Conservation (phyloP, 345 rosid genomes). For the Kernera saxatilis region DNA sequence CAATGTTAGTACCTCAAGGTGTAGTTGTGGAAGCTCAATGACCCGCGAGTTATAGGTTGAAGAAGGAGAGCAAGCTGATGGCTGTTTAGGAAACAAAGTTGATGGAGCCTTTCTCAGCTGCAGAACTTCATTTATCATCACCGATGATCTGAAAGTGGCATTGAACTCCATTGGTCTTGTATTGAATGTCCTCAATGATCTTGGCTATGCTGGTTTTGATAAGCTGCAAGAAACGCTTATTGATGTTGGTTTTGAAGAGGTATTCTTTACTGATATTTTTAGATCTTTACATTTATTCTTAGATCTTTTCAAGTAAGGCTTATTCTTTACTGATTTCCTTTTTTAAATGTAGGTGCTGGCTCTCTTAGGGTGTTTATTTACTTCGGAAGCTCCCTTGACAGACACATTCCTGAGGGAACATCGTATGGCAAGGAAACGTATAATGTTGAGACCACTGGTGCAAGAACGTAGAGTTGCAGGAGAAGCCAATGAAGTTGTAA, state of each 20-base stretch:
- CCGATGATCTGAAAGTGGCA: conserved; percentile 18
- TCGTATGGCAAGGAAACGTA: neutral
- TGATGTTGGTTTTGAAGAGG: conserved; percentile 24
- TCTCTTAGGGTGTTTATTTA: conserved; percentile 1
- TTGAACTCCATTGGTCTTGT: conserved; percentile 4
- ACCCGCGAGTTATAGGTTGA: neutral
- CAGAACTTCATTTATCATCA: conserved; percentile 9
- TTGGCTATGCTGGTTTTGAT: conserved; percentile 11
- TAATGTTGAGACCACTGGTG: neutral
- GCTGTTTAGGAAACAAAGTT: neutral
- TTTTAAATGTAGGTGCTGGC: neutral
- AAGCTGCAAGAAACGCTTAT: neutral
- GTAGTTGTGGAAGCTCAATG: conserved; percentile 8
- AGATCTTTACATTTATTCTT: neutral
- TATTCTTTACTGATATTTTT: neutral
- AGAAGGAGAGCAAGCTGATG: neutral
- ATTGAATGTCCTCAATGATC: conserved; percentile 1
- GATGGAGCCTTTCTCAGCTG: conserved; percentile 13
- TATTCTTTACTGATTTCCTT: neutral
- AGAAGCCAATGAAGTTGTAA: neutral
- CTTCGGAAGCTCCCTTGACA: conserved; percentile 18
- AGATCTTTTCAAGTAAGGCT: neutral
- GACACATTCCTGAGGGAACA: conserved; percentile 14
- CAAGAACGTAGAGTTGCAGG: neutral
- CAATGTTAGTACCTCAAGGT: neutral